Conservation (phyloP, 2,329 filamentous ascomycete species). For the Drechslerella coelobrocha region DNA sequence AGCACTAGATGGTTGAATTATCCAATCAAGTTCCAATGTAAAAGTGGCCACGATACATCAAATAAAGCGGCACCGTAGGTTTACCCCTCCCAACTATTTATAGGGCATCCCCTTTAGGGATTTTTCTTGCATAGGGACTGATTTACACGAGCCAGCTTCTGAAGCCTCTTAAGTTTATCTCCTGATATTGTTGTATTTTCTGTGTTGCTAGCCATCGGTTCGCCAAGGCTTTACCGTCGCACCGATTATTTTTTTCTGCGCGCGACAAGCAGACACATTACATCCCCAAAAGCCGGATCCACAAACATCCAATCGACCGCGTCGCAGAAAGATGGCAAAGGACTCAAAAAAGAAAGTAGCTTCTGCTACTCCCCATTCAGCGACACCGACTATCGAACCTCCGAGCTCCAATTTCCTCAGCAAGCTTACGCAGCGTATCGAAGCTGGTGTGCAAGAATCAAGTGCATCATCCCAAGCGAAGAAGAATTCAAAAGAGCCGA, state of each 20-base stretch:
- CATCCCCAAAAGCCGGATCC: background rate
- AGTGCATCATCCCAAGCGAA: conserved; percentile 17
- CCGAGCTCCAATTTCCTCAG: conserved; percentile 42
- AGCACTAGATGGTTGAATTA: too few relatives aligned
- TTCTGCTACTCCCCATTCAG: background rate
- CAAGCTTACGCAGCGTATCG: conserved; percentile 45
- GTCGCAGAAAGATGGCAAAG: conserved; percentile 30
- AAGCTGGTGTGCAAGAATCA: conserved; percentile 34
- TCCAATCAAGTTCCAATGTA: too few relatives aligned
- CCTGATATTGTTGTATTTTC: conserved; percentile 34
- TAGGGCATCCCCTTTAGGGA: too few relatives aligned
- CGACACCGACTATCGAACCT: conserved; percentile 15
- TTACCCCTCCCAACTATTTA: too few relatives aligned
- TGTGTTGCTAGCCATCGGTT: conserved; percentile 11
- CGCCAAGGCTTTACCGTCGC: conserved; percentile 26
- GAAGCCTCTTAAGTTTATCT: too few relatives aligned
- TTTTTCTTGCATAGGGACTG: too few relatives aligned
- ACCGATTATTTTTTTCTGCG: conserved; percentile 41
- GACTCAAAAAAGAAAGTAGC: conserved; percentile 30
- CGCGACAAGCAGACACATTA: conserved; percentile 14
- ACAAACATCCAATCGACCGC: background rate
- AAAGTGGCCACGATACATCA: too few relatives aligned
- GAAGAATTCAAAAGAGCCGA: conserved; percentile 28
- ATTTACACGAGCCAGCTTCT: too few relatives aligned
- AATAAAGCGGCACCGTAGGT: too few relatives aligned